phyloP scores from a whole-genome alignment of 73 alveolate species.

The Symbiodinium pilosum region DNA sequence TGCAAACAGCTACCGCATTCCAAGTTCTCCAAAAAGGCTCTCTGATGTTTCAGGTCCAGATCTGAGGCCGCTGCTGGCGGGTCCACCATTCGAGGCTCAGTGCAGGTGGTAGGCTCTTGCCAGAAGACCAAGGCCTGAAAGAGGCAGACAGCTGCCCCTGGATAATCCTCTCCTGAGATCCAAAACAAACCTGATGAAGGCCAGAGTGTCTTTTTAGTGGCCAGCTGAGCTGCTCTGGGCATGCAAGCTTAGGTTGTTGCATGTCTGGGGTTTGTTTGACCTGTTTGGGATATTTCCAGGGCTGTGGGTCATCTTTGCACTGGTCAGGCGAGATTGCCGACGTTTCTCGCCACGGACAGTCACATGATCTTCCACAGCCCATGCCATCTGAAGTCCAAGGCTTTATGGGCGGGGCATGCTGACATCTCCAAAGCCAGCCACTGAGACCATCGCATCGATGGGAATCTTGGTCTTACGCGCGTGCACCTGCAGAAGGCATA shows the following conservation, averaged over 20 bases:
- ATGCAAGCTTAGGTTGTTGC: no score
- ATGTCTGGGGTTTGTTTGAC: no score
- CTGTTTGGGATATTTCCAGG: no score
- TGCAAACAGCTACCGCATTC: no score
- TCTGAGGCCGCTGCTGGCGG: neutral
- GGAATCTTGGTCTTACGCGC: constrained; percentile 99
- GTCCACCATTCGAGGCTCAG: constrained; percentile 16
- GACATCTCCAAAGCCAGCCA: constrained; percentile 96
- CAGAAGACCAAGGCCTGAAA: constrained; percentile 90
- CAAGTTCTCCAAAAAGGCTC: no score
- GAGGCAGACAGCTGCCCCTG: neutral
- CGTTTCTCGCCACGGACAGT: neutral
- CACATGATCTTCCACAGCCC: neutral
- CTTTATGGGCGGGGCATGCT: neutral
- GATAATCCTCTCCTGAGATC: neutral
- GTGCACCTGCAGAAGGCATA: constrained; percentile 97
- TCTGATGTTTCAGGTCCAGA: no score
- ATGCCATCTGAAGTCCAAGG: neutral
- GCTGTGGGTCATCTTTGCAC: no score
- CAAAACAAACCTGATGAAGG: no score
- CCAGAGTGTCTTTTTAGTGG: no score
- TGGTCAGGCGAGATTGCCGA: no score
- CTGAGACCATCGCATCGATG: constrained; percentile 98
- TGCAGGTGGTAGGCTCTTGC: constrained; percentile 69
- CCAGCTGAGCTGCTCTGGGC: neutral